A percentile compares a stretch with the other conserved stretches of the same genome.
Conservation (phyloP, 176 grass and related monocot species). For the Cenchrus purpureus region DNA sequence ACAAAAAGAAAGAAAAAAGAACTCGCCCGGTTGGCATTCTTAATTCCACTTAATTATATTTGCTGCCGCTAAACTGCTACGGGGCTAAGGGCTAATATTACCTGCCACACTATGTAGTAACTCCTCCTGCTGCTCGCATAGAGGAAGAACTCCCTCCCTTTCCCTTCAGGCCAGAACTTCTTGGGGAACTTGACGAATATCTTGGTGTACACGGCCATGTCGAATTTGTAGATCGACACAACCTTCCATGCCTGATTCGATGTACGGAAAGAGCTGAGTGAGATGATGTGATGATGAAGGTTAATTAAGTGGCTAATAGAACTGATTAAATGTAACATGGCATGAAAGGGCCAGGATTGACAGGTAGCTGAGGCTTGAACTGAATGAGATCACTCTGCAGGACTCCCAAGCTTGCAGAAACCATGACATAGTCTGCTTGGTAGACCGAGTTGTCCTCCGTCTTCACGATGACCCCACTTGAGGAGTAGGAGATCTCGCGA, state of each 20-base stretch:
- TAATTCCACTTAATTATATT: no score
- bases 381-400: conserved; percentile 60
- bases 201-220: conserved; percentile 77
- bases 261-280: no score
- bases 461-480: conserved; percentile 26
- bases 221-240: conserved; percentile 55
- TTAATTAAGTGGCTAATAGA: no score
- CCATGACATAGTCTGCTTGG: conserved; percentile 54
- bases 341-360: background rate
- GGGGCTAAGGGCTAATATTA: no score
- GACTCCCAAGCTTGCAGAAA: conserved; percentile 59
- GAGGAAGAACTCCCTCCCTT: conserved; percentile 60
- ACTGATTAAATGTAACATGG: no score
- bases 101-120: conserved; percentile 62
- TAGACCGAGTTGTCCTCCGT: conserved; percentile 56
- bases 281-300: no score
- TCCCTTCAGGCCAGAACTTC: conserved; percentile 39
- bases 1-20: no score
- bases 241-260: conserved; percentile 54
- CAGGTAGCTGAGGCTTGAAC: conserved; percentile 51
- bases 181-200: conserved; percentile 70
- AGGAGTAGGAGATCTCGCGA: conserved; percentile 9
- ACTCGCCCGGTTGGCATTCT: no score
- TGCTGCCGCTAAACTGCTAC: no score
- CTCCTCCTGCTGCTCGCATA: conserved; percentile 55